Percentiles rank a stretch among this genome's conserved stretches.
Evolutionary conservation across 306 rosid species (phyloP).

Genomic region (Quercus agrifolia): DNA sequence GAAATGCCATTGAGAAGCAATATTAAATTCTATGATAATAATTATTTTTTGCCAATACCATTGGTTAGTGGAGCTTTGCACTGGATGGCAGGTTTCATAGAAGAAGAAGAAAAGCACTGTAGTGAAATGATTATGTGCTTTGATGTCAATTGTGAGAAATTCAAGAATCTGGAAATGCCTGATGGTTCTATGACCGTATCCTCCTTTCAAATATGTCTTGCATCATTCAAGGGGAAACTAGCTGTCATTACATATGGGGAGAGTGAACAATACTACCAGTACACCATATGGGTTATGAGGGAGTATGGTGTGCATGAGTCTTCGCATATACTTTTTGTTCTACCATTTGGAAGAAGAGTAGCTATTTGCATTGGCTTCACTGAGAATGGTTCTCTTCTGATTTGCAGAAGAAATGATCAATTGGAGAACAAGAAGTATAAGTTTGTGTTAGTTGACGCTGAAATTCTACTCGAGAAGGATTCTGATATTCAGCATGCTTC

Average conservation of each 20-base stretch:
- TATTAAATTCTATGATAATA: neutral
- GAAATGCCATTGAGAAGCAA: neutral
- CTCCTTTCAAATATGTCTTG: neutral
- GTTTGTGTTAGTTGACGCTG: no score
- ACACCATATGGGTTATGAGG: neutral
- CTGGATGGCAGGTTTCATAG: neutral
- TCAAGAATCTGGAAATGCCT: neutral
- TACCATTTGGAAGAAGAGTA: neutral
- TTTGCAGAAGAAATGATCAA: no score
- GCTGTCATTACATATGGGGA: neutral
- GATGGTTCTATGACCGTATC: neutral
- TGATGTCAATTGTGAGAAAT: neutral
- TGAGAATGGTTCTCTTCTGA: neutral
- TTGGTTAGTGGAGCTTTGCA: neutral
- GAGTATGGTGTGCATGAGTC: neutral
- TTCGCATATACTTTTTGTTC: neutral
- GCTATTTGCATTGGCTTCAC: neutral
- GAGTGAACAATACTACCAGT: neutral
- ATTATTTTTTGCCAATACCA: neutral
- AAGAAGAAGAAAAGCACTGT: neutral
- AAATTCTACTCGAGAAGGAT: no score
- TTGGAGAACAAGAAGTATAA: no score
- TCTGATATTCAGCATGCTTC: no score
- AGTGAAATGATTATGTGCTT: neutral
- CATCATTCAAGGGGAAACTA: neutral